Base-by-base conservation (phyloP, 2,329 filamentous ascomycete genomes). In the Alternaria sp. region DNA sequence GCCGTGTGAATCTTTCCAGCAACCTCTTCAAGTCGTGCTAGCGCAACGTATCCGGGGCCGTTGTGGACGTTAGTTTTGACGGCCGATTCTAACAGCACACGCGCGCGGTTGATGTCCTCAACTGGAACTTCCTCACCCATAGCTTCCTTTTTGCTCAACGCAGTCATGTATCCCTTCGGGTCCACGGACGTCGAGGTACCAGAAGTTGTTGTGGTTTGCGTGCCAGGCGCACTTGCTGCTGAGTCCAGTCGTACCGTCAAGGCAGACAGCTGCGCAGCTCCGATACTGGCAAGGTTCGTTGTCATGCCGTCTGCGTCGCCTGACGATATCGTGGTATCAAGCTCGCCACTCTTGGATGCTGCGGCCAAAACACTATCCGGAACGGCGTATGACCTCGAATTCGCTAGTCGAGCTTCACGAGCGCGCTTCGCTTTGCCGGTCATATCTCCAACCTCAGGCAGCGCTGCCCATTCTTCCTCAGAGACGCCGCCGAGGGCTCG, bases 201-300 rank as follows among this genome's bases (percentile, higher is more conserved):
- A 10, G 86, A 86, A 5, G 88, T 83, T 12, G 5, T 87, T 16
- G 4, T 87, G 52, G 90, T 87, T 55, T 92, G 89, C 12, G 87
- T 89, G 18, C 86, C 88, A 28, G 89, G 87, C n/a, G 60, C 63
- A 20, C 85, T 89, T 65, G 90, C 87, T 5, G 93, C 94, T 75
- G 97, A 92, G 72, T 98, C 94, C 43, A 99, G 84, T 68, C 92
- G 90, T n/a, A 96, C 94, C 77, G 97, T 91, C 54, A 99, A 86
- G 41, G 97, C 95, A 80, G 97, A 97, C 82, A 97, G 93, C 81
- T 95, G 89, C 20, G 95, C 96, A 45, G 94, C 93, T 80, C 96
- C 95, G 65, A 99, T 98, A 78, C 97, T 92, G 45, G 94, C 94
- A 77, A 99, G 99, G 77, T 99, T 97, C 11, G 94, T 99, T 87